phyloP scores from a whole-genome alignment of 176 grass and related monocot species.

The maize (Zea mays) region DNA sequence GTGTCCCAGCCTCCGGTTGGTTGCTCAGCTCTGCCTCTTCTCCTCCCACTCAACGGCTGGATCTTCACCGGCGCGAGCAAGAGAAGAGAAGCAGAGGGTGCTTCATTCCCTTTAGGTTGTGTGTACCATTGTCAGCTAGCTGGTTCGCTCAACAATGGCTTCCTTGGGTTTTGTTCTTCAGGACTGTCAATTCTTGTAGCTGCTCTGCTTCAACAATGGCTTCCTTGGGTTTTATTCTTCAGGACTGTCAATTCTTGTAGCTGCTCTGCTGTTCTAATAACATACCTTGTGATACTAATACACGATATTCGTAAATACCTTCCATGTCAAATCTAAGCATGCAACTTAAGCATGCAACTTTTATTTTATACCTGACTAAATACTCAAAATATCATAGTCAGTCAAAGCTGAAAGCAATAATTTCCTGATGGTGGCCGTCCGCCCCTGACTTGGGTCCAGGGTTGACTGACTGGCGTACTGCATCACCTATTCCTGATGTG shows the following conservation, averaged over 20 bases:
- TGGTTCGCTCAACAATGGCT: slow-evolving; percentile 18
- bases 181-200: not conserved
- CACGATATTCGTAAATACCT: not conserved
- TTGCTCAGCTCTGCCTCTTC: not conserved
- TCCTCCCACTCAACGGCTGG: not conserved
- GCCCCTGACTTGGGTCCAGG: too few species aligned
- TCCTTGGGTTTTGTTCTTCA: slow-evolving; percentile 16
- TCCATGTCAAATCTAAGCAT: not conserved
- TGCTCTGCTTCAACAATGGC: not conserved
- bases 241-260: not conserved
- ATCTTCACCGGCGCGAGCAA: not conserved
- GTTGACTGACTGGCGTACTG: too few species aligned
- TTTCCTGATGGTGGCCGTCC: too few species aligned
- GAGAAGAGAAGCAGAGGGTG: not conserved
- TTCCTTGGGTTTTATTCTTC: slow-evolving; percentile 19
- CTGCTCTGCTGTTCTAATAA: not conserved
- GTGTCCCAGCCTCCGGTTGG: not conserved
- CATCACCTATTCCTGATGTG: too few species aligned
- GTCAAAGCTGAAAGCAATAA: not conserved
- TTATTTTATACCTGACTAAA: not conserved
- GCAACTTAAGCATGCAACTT: not conserved
- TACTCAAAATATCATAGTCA: not conserved
- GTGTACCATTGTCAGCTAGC: not conserved
- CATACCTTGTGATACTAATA: not conserved
- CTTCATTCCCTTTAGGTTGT: not conserved